Base-by-base conservation (phyloP, 768 basidiomycete genomes). In the Boletales sp. region DNA sequence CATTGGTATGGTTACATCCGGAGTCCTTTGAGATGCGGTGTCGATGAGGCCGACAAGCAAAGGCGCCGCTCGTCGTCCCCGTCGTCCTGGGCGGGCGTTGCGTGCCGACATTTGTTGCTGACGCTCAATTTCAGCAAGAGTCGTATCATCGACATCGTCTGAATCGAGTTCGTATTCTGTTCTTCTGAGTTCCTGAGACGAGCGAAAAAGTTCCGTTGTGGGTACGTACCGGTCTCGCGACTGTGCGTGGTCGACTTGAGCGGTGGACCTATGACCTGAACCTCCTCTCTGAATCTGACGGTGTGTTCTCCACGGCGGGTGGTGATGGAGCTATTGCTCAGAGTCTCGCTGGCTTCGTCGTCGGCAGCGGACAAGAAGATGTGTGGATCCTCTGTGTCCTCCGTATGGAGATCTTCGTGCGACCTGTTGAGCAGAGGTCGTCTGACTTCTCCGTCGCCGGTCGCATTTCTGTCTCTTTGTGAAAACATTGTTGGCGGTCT, bases 91-190 rank as follows among this genome's bases (percentile, higher is more conserved):
- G 46, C 64, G 60, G 57, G 59, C 55, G 48, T 66, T 58, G 17
- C 52, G 54, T 14, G 46, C 38, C 8, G 37, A 50, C 30, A 52
- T 56, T 34, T 53, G 67, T 24, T 69, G 66, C 29, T 64, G 59
- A 35, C 51, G 66, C 39, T 55, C 67, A 36, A 69, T 61, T 36
- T 70, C 66, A 4, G 58, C 58, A 36, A 68, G 56, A 29, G 66
- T 37, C 0, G 70, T 53, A 57, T 84, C 84, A 47, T 90, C 89
- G 12, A 93, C 68, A 18, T 90, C 90, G 65, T 94, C 91, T 0
- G 81, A 74, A 61, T 94, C 92, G 17, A 89, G 78, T 12, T 94
- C 93, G 66, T 76, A 95, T 62, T 89, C 91, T 94, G 58, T 6
- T 36, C 39, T 43, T 29, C 39, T 2, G 42, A 34, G 53, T 40